Evolutionary conservation across 305 asterid genomes (phyloP).

Genomic region (Solanum chacoense): DNA sequence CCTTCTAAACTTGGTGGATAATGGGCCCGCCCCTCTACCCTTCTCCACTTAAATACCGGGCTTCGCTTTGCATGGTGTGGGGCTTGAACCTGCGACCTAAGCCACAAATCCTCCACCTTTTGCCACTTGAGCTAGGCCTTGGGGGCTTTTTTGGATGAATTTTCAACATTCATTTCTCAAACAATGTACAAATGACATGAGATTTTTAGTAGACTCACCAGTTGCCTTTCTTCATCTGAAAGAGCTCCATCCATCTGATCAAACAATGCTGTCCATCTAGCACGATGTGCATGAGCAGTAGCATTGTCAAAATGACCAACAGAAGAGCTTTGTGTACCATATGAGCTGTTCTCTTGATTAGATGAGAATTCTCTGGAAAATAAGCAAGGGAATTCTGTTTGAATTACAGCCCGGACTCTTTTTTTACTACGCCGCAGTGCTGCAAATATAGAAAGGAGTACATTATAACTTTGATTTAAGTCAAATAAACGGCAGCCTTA

Average conservation of each 20-base stretch:
- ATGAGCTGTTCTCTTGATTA: slow-evolving; percentile 23
- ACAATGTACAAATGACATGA: not conserved
- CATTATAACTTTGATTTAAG: not conserved
- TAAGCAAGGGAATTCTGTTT: slow-evolving; percentile 57
- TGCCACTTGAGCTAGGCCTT: too few relatives aligned
- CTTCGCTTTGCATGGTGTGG: too few relatives aligned
- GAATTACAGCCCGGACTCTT: slow-evolving; percentile 70
- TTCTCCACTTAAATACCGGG: too few relatives aligned
- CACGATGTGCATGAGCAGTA: slow-evolving; percentile 41
- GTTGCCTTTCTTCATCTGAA: slow-evolving; percentile 65
- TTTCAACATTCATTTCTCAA: not conserved
- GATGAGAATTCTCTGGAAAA: slow-evolving; percentile 56
- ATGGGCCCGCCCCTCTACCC: too few relatives aligned
- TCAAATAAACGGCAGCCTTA: not conserved
- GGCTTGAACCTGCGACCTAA: too few relatives aligned
- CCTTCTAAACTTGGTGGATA: too few relatives aligned
- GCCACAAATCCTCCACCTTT: too few relatives aligned
- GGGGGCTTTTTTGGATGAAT: not conserved
- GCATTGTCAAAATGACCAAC: slow-evolving; percentile 23
- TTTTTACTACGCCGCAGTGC: slow-evolving; percentile 77
- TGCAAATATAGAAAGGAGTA: slow-evolving; percentile 21
- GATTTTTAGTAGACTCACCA: slow-evolving; percentile 35
- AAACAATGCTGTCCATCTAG: slow-evolving; percentile 61
- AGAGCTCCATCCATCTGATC: slow-evolving; percentile 69
- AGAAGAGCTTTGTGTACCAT: slow-evolving; percentile 9